Evolutionary conservation across 2,329 filamentous ascomycete species (phyloP).

Genomic region (Balansia obtecta): DNA sequence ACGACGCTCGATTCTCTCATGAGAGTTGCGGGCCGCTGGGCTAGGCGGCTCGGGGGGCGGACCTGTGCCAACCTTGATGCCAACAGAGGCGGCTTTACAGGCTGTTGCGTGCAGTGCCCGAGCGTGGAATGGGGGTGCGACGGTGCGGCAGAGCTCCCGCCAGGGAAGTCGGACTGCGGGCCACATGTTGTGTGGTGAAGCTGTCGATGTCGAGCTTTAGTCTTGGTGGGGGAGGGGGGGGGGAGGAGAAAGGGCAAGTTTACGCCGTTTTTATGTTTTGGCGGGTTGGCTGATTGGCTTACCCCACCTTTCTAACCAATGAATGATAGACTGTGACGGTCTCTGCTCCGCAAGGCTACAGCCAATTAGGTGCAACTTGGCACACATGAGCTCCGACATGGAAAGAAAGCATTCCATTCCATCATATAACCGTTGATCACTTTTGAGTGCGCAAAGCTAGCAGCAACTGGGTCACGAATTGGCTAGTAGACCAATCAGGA

Average conservation of each 20-base stretch:
- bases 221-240: background rate
- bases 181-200: conserved; percentile 24
- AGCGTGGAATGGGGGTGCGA: conserved; percentile 8
- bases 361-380: too few species aligned
- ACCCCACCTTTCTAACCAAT: background rate
- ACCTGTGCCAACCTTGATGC: conserved; percentile 41
- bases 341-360: too few species aligned
- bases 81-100: conserved; percentile 31
- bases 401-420: too few species aligned
- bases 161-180: conserved; percentile 26
- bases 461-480: too few species aligned
- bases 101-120: conserved; percentile 22
- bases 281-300: background rate
- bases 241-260: background rate
- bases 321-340: background rate
- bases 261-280: too few species aligned
- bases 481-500: too few species aligned
- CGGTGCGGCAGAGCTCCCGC: conserved; percentile 19
- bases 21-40: conserved; percentile 27
- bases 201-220: background rate
- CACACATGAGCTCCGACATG: too few species aligned
- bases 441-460: too few species aligned
- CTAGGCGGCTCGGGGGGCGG: conserved; percentile 45
- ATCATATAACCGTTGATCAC: too few species aligned
- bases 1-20: conserved; percentile 36